Percentiles rank a stretch among this genome's conserved stretches.
phyloP scores from a whole-genome alignment of 2,329 filamentous ascomycete genomes.

The Ceratocystis cubensis region DNA sequence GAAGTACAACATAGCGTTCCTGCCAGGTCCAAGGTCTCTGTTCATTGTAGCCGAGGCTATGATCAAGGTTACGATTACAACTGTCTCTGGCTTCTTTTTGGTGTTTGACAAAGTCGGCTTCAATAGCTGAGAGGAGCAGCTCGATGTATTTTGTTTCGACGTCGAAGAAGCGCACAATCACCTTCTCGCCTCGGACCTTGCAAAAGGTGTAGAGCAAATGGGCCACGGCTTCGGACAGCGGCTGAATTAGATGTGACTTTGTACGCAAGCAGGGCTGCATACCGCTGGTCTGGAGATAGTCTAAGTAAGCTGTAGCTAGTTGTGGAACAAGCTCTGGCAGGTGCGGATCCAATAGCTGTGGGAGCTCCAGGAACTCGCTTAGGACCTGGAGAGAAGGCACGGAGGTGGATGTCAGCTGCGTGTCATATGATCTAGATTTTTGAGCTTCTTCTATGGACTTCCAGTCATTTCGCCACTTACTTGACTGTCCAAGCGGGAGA shows the following conservation, averaged over 20 bases:
- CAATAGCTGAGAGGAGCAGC: conserved; percentile 61
- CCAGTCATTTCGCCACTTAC: conserved; percentile 27
- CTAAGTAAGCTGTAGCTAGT: conserved; percentile 64
- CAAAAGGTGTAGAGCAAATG: conserved; percentile 75
- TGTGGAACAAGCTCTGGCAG: conserved; percentile 62
- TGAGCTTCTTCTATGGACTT: conserved; percentile 10
- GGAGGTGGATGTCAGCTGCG: background rate
- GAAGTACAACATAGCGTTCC: conserved; percentile 71
- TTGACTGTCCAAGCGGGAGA: conserved; percentile 35
- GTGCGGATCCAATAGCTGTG: conserved; percentile 79
- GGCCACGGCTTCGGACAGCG: conserved; percentile 61
- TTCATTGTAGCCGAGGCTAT: conserved; percentile 21
- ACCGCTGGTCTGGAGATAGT: conserved; percentile 42
- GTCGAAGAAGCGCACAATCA: conserved; percentile 79
- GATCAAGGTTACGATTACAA: conserved; percentile 14
- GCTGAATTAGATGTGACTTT: conserved; percentile 35
- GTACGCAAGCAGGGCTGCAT: conserved; percentile 27
- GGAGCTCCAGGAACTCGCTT: conserved; percentile 88
- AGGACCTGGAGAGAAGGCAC: conserved; percentile 38
- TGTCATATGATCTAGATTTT: conserved; percentile 24
- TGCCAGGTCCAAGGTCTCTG: conserved; percentile 56
- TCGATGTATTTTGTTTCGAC: conserved; percentile 82
- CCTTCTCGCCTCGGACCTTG: conserved; percentile 87
- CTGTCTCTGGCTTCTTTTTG: background rate
- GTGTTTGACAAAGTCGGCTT: conserved; percentile 38